phyloP scores from a whole-genome alignment of 73 alveolate species.

The Durusdinium trenchii region DNA sequence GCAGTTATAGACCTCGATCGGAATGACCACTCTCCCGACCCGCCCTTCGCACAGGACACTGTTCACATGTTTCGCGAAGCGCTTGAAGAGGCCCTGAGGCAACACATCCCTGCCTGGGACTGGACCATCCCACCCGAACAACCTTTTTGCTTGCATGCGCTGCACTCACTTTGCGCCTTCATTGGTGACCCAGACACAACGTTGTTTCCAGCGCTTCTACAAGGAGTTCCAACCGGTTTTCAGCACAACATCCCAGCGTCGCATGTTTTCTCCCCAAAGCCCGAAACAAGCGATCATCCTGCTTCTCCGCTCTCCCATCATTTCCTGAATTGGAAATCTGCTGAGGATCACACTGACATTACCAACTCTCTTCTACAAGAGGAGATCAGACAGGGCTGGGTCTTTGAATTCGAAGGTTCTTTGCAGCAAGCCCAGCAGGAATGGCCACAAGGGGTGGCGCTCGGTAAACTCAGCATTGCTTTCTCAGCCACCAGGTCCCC shows the following conservation, averaged over 20 bases:
- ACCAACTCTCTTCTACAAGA: neutral
- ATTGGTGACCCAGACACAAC: neutral
- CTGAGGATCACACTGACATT: neutral
- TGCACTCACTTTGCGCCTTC: neutral
- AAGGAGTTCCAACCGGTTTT: conserved; percentile 32
- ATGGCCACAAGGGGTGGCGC: neutral
- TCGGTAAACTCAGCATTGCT: conserved; percentile 2
- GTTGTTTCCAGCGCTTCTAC: neutral
- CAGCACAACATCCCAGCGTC: neutral
- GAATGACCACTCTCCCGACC: too few relatives aligned
- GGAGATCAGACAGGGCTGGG: neutral
- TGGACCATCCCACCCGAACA: neutral
- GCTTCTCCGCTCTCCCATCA: neutral
- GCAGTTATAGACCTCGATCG: too few relatives aligned
- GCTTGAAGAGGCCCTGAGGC: too few relatives aligned
- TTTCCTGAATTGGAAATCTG: neutral
- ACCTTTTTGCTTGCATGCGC: neutral
- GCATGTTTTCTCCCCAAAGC: neutral
- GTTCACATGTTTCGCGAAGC: too few relatives aligned
- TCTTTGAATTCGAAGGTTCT: neutral
- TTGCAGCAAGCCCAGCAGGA: neutral
- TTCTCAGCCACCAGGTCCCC: neutral
- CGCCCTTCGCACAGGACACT: too few relatives aligned
- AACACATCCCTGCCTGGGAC: too few relatives aligned
- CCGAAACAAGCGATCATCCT: neutral